Evolutionary conservation across 306 rosid species (phyloP), one percentile per base, ranked within the genome.

Genomic region (Pyrus bretschneideri): DNA sequence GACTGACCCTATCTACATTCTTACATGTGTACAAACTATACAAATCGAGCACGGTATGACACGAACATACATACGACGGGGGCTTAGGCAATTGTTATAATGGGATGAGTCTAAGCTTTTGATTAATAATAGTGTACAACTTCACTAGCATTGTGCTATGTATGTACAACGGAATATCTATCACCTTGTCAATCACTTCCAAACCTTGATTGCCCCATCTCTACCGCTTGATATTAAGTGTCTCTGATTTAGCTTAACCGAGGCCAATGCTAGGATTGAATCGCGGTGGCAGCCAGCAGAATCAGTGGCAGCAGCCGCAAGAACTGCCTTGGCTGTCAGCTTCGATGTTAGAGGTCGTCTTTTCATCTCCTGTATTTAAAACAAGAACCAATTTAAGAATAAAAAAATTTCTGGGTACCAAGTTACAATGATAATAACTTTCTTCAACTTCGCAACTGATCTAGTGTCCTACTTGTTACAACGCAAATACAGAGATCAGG

Each of bases 171-270:
- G 77, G 57, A 69, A 67, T 30, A 17, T 63, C 60, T 65, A 58
- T 72, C 73, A 74, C 57, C 2, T 38, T 27, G 79, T 78, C 71
- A 49, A 79, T 87, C 82, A 93, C 90, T 88, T 95, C 99, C 97
- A 95, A 78, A 95, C 97, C 88, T 95, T 95, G 85, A 95, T 82
- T 57, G 96, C 92, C 70, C 97, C 99, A 78, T 95, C 99, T 88
- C 99, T 89, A 73, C 99, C 79, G 80, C 97, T 86, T 63, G 97
- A 95, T 76, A 92, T 80, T 52, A 95, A 71, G 78, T 89, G 92
- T 88, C 96, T 89, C 73, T 95, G 98, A 83, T 89, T 90, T 85
- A 90, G 83, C 96, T 95, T 92, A n/a, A 95, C 88, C 15, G 97
- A 90, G 40, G 96, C 99, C 90, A 95, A 72, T 11, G 97, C 91